phyloP scores from a whole-genome alignment of 306 rosid species.

The Fragaria iinumae region DNA sequence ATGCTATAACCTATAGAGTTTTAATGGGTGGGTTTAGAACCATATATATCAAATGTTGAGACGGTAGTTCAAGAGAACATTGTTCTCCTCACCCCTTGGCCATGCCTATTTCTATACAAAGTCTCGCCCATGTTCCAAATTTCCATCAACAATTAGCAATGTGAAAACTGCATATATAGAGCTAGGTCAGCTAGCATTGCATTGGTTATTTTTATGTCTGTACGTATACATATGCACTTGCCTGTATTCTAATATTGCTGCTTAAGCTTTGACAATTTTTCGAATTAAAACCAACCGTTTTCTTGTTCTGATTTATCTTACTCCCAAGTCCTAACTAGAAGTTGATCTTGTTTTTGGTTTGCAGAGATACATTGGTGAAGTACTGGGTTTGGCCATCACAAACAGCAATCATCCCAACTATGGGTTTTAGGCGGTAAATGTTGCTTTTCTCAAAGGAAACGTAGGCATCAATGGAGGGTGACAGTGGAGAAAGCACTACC shows the following conservation, averaged over 20 bases:
- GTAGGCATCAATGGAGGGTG: not conserved
- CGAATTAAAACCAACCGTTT: not conserved
- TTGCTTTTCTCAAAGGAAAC: not conserved
- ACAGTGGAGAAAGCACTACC: not conserved
- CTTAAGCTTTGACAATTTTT: not conserved
- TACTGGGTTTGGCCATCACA: not conserved
- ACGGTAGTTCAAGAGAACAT: too few species aligned
- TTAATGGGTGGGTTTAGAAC: too few species aligned
- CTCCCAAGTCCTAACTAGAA: not conserved
- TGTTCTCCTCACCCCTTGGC: too few species aligned
- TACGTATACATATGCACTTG: not conserved
- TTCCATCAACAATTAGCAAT: not conserved
- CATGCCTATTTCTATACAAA: not conserved
- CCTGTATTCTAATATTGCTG: not conserved
- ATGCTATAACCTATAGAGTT: too few species aligned
- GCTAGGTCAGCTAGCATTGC: too few species aligned
- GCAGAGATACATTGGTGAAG: not conserved
- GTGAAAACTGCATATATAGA: not conserved
- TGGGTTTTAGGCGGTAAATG: not conserved
- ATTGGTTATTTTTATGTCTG: not conserved
- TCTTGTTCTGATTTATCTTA: not conserved
- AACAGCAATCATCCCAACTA: not conserved
- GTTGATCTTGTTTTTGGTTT: not conserved
- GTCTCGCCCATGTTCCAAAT: not conserved
- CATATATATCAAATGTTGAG: too few species aligned